Percentiles rank a stretch among this genome's conserved stretches.
phyloP scores from a whole-genome alignment of 352 stramenopile species.

The Thraustochytrium striatum region DNA sequence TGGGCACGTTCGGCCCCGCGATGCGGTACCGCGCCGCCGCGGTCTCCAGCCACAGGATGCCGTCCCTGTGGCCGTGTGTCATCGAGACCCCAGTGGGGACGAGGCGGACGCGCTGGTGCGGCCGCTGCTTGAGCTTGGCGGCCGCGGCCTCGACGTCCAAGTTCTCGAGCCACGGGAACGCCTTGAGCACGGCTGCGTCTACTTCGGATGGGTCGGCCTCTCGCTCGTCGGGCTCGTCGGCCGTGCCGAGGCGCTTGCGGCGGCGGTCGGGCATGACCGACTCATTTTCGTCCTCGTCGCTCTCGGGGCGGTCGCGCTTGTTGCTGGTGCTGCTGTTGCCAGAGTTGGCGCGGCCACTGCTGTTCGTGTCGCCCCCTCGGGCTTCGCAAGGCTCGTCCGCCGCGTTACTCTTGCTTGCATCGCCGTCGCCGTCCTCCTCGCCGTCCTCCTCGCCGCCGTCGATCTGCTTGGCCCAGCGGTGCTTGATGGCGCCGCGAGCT shows the following conservation, averaged over 20 bases:
- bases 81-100: constrained; percentile 4
- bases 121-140: background rate
- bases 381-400: no score
- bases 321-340: background rate
- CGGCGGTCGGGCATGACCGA: no score
- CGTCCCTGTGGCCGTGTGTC: constrained; percentile 24
- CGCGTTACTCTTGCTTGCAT: no score
- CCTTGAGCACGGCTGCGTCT: background rate
- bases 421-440: background rate
- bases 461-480: constrained; percentile 43
- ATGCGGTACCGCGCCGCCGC: constrained; percentile 30
- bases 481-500: constrained; percentile 30
- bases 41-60: constrained; percentile 42
- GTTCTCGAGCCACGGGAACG: background rate
- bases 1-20: constrained; percentile 15
- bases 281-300: constrained; percentile 9
- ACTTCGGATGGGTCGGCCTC: no score
- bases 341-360: no score
- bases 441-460: background rate
- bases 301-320: background rate
- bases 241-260: no score
- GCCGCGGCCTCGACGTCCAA: background rate
- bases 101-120: constrained; percentile 11
- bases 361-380: no score
- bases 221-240: no score